Conservation (phyloP, 2,329 filamentous ascomycete genomes). For the Aspergillus tubingensis region DNA sequence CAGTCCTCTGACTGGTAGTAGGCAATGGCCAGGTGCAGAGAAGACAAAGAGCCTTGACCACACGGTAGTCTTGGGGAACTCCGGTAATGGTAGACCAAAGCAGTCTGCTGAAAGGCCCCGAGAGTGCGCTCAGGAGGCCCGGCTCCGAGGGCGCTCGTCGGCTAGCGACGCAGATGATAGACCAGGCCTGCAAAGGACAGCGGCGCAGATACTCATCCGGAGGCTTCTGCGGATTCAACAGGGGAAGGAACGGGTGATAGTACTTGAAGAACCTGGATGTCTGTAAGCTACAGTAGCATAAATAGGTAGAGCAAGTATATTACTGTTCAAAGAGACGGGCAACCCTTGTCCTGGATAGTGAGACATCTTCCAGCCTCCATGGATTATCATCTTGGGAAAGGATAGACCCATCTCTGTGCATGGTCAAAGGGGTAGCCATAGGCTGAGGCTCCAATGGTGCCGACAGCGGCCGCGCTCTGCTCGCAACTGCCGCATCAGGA, state of each 20-base stretch:
- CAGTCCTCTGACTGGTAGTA: constrained; percentile 61
- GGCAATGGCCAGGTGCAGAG: constrained; percentile 66
- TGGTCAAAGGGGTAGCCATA: constrained; percentile 35
- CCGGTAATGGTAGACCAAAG: constrained; percentile 62
- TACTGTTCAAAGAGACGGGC: constrained; percentile 49
- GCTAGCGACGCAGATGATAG: constrained; percentile 62
- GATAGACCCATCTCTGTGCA: constrained; percentile 36
- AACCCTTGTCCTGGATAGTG: constrained; percentile 40
- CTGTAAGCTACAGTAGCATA: constrained; percentile 26
- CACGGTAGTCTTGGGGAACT: constrained; percentile 62
- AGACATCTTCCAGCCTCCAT: constrained; percentile 53
- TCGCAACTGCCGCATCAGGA: constrained; percentile 33
- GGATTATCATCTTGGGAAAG: constrained; percentile 42
- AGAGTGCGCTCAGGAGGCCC: constrained; percentile 53
- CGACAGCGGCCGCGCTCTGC: constrained; percentile 33
- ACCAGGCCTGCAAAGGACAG: constrained; percentile 65
- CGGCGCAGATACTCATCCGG: constrained; percentile 60
- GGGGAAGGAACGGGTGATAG: constrained; percentile 65
- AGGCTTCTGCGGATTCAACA: constrained; percentile 57
- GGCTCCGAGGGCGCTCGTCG: constrained; percentile 59
- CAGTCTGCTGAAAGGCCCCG: constrained; percentile 55
- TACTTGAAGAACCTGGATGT: constrained; percentile 59
- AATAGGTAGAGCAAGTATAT: not conserved
- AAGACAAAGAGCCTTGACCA: constrained; percentile 63
- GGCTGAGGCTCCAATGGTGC: constrained; percentile 37